A percentile compares a stretch with the other conserved stretches of the same genome.
These are phyloP conservation scores for Rosa persica DNA, from an alignment of 306 rosid species.

Conservation along the genomic window DNA sequence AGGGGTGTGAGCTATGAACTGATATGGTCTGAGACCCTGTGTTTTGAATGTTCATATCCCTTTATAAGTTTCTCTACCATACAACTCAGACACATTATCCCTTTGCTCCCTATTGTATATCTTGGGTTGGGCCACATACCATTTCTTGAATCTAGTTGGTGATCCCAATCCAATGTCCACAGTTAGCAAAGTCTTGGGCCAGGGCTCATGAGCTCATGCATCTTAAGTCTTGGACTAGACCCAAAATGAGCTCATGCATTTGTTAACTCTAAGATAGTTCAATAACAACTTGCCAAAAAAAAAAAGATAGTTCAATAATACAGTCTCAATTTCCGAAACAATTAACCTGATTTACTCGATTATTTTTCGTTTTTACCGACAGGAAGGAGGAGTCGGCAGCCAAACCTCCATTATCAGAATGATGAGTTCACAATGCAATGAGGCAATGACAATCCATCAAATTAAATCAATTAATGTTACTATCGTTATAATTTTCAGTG, in stretches of 20 bases:
- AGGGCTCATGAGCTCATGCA: too few species aligned
- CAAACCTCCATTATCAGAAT: background rate
- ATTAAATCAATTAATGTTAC: background rate
- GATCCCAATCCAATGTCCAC: background rate
- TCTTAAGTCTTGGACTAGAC: background rate
- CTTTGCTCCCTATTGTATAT: background rate
- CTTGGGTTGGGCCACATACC: background rate
- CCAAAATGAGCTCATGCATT: background rate
- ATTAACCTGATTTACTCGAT: too few species aligned
- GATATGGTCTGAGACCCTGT: conserved; percentile 34
- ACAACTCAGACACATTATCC: background rate
- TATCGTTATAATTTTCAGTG: background rate
- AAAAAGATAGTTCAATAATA: too few species aligned
- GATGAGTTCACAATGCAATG: background rate
- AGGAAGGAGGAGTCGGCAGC: background rate
- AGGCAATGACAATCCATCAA: background rate
- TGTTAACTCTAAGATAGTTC: too few species aligned
- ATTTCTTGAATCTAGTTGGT: too few species aligned
- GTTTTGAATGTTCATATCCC: conserved; percentile 34
- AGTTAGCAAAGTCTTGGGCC: background rate
- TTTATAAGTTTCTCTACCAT: background rate
- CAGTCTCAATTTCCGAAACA: background rate
- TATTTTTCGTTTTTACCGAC: background rate
- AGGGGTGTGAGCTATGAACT: background rate
- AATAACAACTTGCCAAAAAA: too few species aligned